Evolutionary conservation across 2,329 filamentous ascomycete species (phyloP).

Genomic region (Ophiostoma perfectum): DNA sequence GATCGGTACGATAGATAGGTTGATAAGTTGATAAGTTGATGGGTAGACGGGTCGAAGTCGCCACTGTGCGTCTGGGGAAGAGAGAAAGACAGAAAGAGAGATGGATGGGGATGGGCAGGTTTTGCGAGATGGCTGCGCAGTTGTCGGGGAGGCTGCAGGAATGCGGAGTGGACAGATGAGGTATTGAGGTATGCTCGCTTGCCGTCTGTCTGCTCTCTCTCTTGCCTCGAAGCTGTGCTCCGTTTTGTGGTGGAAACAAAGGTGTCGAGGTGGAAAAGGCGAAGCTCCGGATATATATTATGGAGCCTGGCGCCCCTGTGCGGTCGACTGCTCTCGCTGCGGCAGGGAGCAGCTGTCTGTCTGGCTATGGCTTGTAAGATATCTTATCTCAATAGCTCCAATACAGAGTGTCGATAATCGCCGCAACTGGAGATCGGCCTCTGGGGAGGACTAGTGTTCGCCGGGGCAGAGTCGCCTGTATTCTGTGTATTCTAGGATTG

Average conservation of each 20-base stretch:
- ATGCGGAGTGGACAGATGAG: too few species aligned
- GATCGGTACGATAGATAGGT: neutral
- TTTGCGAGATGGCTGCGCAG: too few species aligned
- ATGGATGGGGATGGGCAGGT: too few species aligned
- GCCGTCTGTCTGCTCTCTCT: too few species aligned
- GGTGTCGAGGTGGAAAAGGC: neutral
- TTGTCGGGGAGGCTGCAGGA: too few species aligned
- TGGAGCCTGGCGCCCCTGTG: conserved; percentile 5
- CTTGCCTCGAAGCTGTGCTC: too few species aligned
- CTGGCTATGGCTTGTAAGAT: neutral
- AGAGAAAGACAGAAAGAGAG: too few species aligned
- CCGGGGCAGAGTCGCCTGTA: too few species aligned
- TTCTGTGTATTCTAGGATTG: too few species aligned
- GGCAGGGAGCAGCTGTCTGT: neutral
- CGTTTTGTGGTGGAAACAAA: too few species aligned
- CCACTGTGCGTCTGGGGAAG: neutral
- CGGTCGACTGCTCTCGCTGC: neutral
- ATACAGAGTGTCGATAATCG: neutral
- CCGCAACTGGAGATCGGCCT: neutral
- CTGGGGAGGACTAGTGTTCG: neutral
- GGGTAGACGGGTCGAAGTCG: neutral
- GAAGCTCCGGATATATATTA: conserved; percentile 4
- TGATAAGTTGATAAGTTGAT: neutral
- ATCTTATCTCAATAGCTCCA: too few species aligned
- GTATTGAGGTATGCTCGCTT: too few species aligned